Base-by-base conservation (phyloP, 2,329 filamentous ascomycete species). In the Ascochyta clinopodiicola region DNA sequence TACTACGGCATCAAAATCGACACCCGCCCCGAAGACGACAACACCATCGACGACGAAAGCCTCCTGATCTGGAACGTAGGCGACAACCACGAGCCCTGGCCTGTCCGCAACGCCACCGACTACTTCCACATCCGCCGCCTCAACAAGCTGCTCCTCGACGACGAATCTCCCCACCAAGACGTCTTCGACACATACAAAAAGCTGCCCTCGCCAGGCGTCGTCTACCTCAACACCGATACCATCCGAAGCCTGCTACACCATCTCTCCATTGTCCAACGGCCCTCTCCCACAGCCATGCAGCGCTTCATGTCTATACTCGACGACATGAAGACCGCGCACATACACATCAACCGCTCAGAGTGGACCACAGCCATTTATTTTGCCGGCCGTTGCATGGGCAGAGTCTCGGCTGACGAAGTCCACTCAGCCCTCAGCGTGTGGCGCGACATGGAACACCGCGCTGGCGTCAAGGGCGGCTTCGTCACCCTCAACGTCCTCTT, bases 401-500 rank as follows among this genome's bases (percentile, higher is more conserved):
- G 69, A 10, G 80, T 87, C 35, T 81, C 85, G 40, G 80, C 83
- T 39, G 68, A 82, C 36, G 83, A 92, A 72, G 75, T 91, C 38
- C 80, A 90, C 73, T 83, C 86, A 5, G 88, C 91, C 0, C 80
- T 99, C 40, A 84, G 86, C 43, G 76, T 96, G 22, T 99, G 94
- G 93, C 87, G 85, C 61, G 87, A 95, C 66, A 98, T 98, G 92
- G 95, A 99, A 75, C 82, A 84, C 42, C 78, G 86, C 4, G 87
- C 87, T 2, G 83, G 84, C 1, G 74, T 92, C 13, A 78, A 79
- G 62, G 88, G 84, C 32, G 90, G 89, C 64, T 82, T 86, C 44
- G 88, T 92, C n/a, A 96, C 94, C 0, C 96, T 99, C 76, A 96
- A 95, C 70, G 89, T 97, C 42, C 82, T 99, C 12, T 97, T 96